phyloP scores from a whole-genome alignment of 2,329 filamentous ascomycete genomes.

The Tolypocladium capitatum region DNA sequence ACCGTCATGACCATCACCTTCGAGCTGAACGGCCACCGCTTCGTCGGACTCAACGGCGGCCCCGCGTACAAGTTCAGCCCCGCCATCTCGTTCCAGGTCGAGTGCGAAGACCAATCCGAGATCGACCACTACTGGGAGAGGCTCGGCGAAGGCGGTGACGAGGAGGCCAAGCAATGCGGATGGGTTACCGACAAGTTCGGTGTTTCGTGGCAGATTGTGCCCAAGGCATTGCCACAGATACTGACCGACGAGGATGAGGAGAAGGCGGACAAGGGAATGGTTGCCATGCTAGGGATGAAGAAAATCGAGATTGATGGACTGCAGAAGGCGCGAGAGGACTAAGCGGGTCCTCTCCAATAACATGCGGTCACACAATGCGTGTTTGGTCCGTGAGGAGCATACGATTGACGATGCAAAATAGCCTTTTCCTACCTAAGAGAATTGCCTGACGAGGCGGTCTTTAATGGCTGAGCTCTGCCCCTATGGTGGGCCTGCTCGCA shows the following conservation, averaged over 20 bases:
- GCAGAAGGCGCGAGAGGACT: slow-evolving; percentile 14
- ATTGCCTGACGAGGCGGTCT: too few species aligned
- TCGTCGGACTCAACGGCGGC: slow-evolving; percentile 30
- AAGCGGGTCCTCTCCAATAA: too few species aligned
- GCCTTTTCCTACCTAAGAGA: too few species aligned
- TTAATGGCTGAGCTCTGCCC: too few species aligned
- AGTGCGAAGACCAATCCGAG: slow-evolving; percentile 31
- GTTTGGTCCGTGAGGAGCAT: too few species aligned
- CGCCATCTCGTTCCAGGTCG: slow-evolving; percentile 29
- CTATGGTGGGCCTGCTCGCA: too few species aligned
- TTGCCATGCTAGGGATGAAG: slow-evolving; percentile 27
- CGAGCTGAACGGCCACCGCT: slow-evolving; percentile 23
- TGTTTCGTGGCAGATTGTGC: slow-evolving; percentile 33
- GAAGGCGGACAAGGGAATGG: slow-evolving; percentile 15
- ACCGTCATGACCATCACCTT: slow-evolving; percentile 23
- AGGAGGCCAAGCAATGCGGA: slow-evolving; percentile 25
- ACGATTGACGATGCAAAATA: too few species aligned
- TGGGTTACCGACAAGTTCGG: slow-evolving; percentile 34
- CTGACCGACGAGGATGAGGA: slow-evolving; percentile 20
- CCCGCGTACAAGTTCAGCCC: slow-evolving; percentile 24
- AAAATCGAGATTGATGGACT: slow-evolving; percentile 28
- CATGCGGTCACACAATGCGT: too few species aligned
- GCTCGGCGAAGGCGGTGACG: slow-evolving; percentile 20
- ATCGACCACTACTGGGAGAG: slow-evolving; percentile 33
- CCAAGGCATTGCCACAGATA: slow-evolving; percentile 21